Conservation (phyloP, 805 yeast species). For the Candida bentonensis region DNA sequence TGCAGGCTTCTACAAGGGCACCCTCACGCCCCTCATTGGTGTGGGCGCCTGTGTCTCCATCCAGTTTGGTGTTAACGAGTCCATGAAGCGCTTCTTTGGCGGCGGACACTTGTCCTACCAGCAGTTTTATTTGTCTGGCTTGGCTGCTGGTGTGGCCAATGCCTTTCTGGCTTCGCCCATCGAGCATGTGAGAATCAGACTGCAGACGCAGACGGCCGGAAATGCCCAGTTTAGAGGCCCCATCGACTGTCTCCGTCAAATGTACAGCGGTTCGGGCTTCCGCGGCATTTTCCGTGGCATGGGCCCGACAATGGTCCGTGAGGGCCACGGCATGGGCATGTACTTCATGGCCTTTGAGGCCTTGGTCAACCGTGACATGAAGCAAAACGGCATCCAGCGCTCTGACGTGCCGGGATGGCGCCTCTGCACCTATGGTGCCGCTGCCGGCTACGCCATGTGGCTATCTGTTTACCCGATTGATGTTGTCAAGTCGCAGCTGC, state of each 20-base stretch:
- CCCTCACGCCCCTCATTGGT: conserved; percentile 83
- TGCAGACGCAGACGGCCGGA: conserved; percentile 70
- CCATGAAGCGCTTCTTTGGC: conserved; percentile 68
- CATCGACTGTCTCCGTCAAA: conserved; percentile 47
- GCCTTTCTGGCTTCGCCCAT: conserved; percentile 85
- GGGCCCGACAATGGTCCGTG: conserved; percentile 70
- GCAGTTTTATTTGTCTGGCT: conserved; percentile 75
- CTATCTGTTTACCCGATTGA: conserved; percentile 73
- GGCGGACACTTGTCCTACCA: conserved; percentile 31
- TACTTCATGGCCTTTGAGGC: conserved; percentile 89
- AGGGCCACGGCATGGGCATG: conserved; percentile 70
- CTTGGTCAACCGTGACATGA: conserved; percentile 53
- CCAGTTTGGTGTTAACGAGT: conserved; percentile 90
- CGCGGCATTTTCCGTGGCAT: conserved; percentile 66
- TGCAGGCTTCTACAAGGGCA: conserved; percentile 82
- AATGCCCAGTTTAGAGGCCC: conserved; percentile 56
- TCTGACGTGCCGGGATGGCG: conserved; percentile 78
- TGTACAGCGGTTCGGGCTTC: conserved; percentile 40
- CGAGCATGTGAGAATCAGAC: conserved; percentile 85
- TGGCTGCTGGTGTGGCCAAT: conserved; percentile 86
- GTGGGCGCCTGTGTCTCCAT: conserved; percentile 96
- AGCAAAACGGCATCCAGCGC: conserved; percentile 34
- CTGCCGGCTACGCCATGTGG: conserved; percentile 90
- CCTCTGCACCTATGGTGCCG: conserved; percentile 76
- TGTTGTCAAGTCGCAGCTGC: conserved; percentile 80